Base-by-base conservation (phyloP, 345 rosid species). In the Rhodomyrtus tomentosa region DNA sequence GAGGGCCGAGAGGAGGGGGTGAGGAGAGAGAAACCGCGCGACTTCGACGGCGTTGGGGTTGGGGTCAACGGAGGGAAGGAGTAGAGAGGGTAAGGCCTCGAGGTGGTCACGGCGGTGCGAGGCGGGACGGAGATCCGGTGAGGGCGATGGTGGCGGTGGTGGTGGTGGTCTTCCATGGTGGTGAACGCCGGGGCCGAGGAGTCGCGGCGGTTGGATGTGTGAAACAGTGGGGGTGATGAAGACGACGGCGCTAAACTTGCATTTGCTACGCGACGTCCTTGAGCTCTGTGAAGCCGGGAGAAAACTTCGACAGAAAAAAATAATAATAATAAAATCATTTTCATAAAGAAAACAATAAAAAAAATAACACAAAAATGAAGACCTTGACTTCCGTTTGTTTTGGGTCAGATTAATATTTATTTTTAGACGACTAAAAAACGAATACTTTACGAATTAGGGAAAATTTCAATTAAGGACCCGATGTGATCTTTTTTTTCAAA, bases 31-130 rank as follows among this genome's bases (percentile, higher is more conserved):
- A 83, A 51, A 83, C 85, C 92, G 29, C 93, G 91, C 74, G 92
- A 86, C 86, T 94, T 94, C 22, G 98, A 93, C 22, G 97, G 94
- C 1, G 98, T 94, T 24, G 98, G 88, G 14, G 94, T 92, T 15
- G 98, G 99, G 53, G 95, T 89, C 51, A 90, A 53, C 27, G 88
- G 72, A 54, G 91, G 84, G 51, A 86, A 89, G 2, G 91, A 88
- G 88, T 88, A 91, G 21, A 81, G 36, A 14, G 92, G 94, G 80
- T 93, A 91, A 85, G 82, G 1, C 74, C 74, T 53, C 58, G 72
- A 24, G 81, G 84, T 8, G 81, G 88, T 58, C 22, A 74, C 4
- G 56, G 88, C 9, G 62, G 88, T 21, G 24, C 93, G 94, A 22
- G 87, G 83, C 32, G 98, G 98, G 24, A 95, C 48, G 20, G 95